Evolutionary conservation across 345 rosid genomes (phyloP), one percentile per base, ranked within the genome.

Genomic region (Raphanus raphanistrum): DNA sequence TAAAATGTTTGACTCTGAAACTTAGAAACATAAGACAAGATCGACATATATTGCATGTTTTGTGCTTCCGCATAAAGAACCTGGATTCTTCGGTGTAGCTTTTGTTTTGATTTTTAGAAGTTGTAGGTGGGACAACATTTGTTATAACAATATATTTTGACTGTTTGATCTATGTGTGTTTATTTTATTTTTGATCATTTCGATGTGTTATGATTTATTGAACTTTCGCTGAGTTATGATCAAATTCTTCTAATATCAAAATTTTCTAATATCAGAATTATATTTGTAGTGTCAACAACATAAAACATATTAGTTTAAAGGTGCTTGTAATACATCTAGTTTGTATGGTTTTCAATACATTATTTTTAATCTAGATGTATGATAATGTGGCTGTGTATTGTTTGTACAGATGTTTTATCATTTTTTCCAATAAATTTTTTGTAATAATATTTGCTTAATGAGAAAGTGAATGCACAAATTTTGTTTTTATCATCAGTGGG

Each of bases 381-480:
- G 55, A n/a, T 5, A 50, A 5, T 13, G 21, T 50, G 21, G 21
- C 17, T 4, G 16, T 50, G 55, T 50, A 13, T 50, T 50, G 6
- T 50, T 50, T 50, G 13, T 41, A 41, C 48, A 41, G 4, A 41
- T 21, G 21, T 1, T 21, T 21, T 21, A 21, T 25, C 6, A 54
- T 25, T n/a, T n/a, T n/a, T 54, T 12, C 27, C n/a, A 27, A 52
- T 50, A 28, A 35, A 50, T 0, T 64, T 48, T 54, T 74, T 9
- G 13, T 50, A 43, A 60, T 68, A 59, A 29, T 17, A 11, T 43
- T 31, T 60, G 38, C 29, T 68, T 75, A 59, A 6, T 57, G n/a
- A 27, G 68, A 76, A 60, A 68, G 61, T 13, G 74, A 68, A n/a
- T 60, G 26, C 50, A 8, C 38, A 21, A 68, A 31, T 59, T 43